phyloP scores from a whole-genome alignment of 1,139 yeast genomes.

The Geotrichum histeridarum region DNA sequence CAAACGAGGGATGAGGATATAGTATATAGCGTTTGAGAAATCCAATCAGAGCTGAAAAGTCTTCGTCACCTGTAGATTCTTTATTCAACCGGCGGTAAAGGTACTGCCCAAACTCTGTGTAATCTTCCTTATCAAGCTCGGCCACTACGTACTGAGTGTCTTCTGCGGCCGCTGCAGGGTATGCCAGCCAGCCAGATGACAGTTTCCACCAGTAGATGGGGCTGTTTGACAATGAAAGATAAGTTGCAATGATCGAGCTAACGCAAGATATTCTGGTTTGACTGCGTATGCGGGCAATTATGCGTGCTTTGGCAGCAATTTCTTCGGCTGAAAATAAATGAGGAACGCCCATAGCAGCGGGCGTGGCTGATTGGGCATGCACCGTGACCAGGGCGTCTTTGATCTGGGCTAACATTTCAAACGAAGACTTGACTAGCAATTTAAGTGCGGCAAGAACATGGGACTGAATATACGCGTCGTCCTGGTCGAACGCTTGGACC shows the following conservation, averaged over 20 bases:
- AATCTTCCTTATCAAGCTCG: conserved; percentile 5
- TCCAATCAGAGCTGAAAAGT: conserved; percentile 9
- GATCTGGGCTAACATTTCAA: conserved; percentile 6
- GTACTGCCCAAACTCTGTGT: conserved; percentile 8
- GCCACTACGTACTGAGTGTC: conserved; percentile 15
- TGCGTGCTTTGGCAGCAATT: conserved; percentile 11
- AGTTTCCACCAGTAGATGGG: conserved; percentile 17
- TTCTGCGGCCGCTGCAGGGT: conserved; percentile 12
- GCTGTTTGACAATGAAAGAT: conserved; percentile 15
- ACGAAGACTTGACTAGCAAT: conserved; percentile 10
- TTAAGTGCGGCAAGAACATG: conserved; percentile 5
- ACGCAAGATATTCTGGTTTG: neutral
- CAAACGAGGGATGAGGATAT: conserved; percentile 26
- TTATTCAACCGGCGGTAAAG: neutral
- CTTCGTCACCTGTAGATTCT: conserved; percentile 11
- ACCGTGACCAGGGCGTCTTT: conserved; percentile 11
- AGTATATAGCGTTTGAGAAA: conserved; percentile 25
- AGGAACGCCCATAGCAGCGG: conserved; percentile 8
- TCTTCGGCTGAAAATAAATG: conserved; percentile 3
- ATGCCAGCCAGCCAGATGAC: conserved; percentile 13
- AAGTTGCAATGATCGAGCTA: conserved; percentile 16
- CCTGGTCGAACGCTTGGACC: neutral
- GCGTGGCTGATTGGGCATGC: conserved; percentile 12
- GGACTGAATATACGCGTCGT: neutral
- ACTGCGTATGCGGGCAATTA: conserved; percentile 6